These are phyloP conservation scores for Leccinum griseonigrum DNA, from an alignment of 1,284 basidiomycete species.

Conservation along the genomic window DNA sequence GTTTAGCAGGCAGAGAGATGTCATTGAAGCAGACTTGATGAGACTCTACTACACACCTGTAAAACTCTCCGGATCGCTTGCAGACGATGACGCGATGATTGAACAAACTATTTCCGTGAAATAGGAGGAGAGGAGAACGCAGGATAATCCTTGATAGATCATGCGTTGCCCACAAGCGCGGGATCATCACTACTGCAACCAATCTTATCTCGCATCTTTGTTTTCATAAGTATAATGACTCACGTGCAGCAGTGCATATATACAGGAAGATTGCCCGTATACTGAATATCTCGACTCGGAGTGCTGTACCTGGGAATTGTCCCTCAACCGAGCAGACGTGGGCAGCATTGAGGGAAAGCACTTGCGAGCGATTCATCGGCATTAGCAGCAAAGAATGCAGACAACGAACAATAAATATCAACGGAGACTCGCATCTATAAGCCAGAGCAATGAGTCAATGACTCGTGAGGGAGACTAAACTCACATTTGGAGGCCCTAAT, in stretches of 20 bases:
- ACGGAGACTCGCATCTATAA: not conserved
- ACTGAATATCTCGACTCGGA: not conserved
- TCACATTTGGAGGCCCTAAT: not conserved
- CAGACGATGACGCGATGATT: not conserved
- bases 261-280: not conserved
- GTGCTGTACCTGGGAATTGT: not conserved
- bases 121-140: not conserved
- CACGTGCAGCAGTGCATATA: not conserved
- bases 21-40: not conserved
- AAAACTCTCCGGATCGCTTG: not conserved
- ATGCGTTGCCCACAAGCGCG: not conserved
- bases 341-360: not conserved
- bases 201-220: not conserved
- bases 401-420: not conserved
- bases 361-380: not conserved
- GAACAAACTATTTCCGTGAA: not conserved
- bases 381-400: not conserved
- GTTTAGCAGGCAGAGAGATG: not conserved
- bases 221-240: not conserved
- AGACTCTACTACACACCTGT: not conserved
- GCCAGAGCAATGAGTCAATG: not conserved
- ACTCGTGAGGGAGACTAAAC: not conserved
- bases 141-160: not conserved
- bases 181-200: not conserved
- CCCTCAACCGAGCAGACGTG: not conserved